These are phyloP conservation scores for Kuraishia molischiana DNA, from an alignment of 805 yeast species.

Conservation along the genomic window DNA sequence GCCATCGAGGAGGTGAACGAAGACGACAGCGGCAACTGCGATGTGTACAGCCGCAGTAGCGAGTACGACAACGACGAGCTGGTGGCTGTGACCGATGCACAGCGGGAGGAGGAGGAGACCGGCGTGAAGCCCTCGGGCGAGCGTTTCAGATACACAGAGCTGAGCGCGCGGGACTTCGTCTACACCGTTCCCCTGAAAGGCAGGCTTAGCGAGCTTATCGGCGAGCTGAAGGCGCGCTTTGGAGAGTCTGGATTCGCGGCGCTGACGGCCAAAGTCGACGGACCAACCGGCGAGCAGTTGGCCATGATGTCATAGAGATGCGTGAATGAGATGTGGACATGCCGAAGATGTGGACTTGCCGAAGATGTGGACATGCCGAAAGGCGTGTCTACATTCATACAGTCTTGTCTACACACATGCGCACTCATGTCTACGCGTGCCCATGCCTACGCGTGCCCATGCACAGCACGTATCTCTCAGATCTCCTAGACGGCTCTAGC, in stretches of 20 bases:
- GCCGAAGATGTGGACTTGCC: too few species aligned
- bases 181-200: conserved; percentile 40
- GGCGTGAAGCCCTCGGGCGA: conserved; percentile 27
- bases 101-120: conserved; percentile 10
- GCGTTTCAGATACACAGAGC: conserved; percentile 25
- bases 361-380: too few species aligned
- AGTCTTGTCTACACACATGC: too few species aligned
- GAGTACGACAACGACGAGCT: conserved; percentile 24
- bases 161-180: conserved; percentile 35
- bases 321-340: too few species aligned
- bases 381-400: too few species aligned
- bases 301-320: background rate
- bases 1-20: conserved; percentile 75
- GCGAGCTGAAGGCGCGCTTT: background rate
- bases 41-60: conserved; percentile 34
- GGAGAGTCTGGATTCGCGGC: background rate
- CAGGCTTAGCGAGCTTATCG: conserved; percentile 17
- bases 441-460: too few species aligned
- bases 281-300: background rate
- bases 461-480: too few species aligned
- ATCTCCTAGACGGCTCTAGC: too few species aligned
- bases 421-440: too few species aligned
- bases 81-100: conserved; percentile 11
- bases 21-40: conserved; percentile 42
- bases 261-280: background rate